Conservation (phyloP, 805 yeast genomes). For the Teunomyces pallodes region DNA sequence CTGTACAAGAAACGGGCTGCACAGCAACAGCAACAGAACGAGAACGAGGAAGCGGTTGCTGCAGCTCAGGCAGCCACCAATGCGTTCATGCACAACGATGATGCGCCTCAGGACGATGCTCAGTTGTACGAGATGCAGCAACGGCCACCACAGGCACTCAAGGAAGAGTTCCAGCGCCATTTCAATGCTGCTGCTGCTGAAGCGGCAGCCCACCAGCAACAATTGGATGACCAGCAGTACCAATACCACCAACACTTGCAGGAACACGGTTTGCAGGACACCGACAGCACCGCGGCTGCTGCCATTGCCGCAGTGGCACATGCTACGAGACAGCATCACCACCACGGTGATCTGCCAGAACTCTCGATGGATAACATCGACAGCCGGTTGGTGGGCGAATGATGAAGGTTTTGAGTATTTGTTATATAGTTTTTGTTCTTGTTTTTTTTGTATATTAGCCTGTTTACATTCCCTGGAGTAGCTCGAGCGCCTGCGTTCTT, state of each 20-base stretch:
- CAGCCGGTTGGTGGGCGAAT: constrained; percentile 44
- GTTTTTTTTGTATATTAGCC: constrained; percentile 15
- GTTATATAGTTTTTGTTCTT: background rate
- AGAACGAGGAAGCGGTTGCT: constrained; percentile 10
- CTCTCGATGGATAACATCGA: constrained; percentile 45
- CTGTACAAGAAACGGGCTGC: constrained; percentile 22
- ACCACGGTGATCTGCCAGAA: constrained; percentile 25
- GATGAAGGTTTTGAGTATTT: constrained; percentile 3
- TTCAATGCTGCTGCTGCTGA: constrained; percentile 13
- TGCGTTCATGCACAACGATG: constrained; percentile 16
- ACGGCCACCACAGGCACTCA: constrained; percentile 5
- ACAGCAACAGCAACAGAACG: background rate
- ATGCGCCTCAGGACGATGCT: constrained; percentile 10
- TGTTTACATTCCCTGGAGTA: constrained; percentile 24
- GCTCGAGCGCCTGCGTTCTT: constrained; percentile 42
- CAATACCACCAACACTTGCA: constrained; percentile 27
- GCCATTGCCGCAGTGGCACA: constrained; percentile 42
- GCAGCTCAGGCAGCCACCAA: constrained; percentile 13
- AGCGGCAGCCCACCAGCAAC: constrained; percentile 17
- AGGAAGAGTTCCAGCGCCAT: constrained; percentile 14
- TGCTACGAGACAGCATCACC: constrained; percentile 26
- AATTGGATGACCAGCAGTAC: constrained; percentile 24
- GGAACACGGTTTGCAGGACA: constrained; percentile 25
- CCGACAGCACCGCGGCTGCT: constrained; percentile 29
- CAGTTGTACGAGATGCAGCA: constrained; percentile 22